phyloP scores from a whole-genome alignment of 345 rosid genomes.

The Luvunga scandens region DNA sequence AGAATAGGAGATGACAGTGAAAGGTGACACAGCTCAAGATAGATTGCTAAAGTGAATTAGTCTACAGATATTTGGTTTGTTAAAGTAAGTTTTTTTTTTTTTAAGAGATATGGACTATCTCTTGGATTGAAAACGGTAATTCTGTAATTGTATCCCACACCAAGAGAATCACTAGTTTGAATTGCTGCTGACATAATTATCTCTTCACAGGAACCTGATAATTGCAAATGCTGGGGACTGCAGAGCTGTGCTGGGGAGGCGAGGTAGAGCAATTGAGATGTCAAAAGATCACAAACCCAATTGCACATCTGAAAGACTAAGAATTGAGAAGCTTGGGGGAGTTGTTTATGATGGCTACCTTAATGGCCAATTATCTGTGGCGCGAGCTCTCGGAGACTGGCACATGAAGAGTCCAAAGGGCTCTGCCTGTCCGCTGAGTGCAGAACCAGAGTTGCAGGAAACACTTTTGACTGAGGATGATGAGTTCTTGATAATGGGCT shows the following conservation, averaged over 20 bases:
- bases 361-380: slow-evolving; percentile 92
- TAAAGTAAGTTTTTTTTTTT: not conserved
- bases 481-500: slow-evolving; percentile 94
- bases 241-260: slow-evolving; percentile 87
- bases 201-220: slow-evolving; percentile 55
- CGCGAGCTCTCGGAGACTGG: slow-evolving; percentile 99
- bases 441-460: slow-evolving; percentile 90
- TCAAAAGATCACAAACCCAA: slow-evolving; percentile 96
- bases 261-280: slow-evolving; percentile 90
- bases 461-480: slow-evolving; percentile 69
- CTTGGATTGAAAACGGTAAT: not conserved
- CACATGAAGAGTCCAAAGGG: slow-evolving; percentile 97
- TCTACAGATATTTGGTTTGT: not conserved
- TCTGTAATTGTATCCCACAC: not conserved
- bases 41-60: not conserved
- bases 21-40: not conserved
- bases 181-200: not conserved
- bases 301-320: slow-evolving; percentile 59
- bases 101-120: not conserved
- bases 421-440: slow-evolving; percentile 76
- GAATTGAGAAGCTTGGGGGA: slow-evolving; percentile 92
- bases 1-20: not conserved
- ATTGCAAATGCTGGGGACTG: slow-evolving; percentile 98
- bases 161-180: not conserved
- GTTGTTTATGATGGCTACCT: slow-evolving; percentile 93